A percentile compares a stretch with the other conserved stretches of the same genome.
These are phyloP conservation scores for Talaromyces sp. DNA, from an alignment of 2,329 filamentous ascomycete genomes.

Conservation along the genomic window DNA sequence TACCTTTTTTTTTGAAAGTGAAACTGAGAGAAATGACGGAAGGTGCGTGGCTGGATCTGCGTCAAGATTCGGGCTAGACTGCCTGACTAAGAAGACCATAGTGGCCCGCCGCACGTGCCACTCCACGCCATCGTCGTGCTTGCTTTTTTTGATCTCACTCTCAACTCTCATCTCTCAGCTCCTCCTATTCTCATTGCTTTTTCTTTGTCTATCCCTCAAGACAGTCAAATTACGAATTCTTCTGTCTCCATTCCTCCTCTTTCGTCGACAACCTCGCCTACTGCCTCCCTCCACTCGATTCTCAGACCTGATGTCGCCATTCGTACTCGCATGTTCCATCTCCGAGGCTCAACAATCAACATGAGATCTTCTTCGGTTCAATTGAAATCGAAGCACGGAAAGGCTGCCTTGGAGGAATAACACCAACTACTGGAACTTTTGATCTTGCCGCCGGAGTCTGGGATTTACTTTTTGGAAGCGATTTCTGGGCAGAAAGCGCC, in stretches of 20 bases:
- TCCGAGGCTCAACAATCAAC: constrained; percentile 9
- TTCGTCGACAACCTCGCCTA: background rate
- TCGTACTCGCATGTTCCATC: background rate
- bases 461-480: background rate
- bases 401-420: constrained; percentile 19
- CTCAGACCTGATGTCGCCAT: constrained; percentile 6
- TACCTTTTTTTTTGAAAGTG: background rate
- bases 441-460: background rate
- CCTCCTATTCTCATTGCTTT: background rate
- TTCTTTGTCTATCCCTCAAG: background rate
- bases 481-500: background rate
- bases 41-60: background rate
- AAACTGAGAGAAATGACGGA: background rate
- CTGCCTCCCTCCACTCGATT: background rate
- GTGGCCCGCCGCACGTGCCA: constrained; percentile 13
- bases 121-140: background rate
- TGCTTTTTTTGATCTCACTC: constrained; percentile 7
- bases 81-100: background rate
- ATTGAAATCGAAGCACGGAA: constrained; percentile 15
- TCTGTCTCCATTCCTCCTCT: background rate
- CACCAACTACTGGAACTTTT: background rate
- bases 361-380: constrained; percentile 16
- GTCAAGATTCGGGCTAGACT: background rate
- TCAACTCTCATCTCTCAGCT: background rate
- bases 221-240: background rate